Evolutionary conservation across 768 basidiomycete species (phyloP).

Genomic region (Termitomyces sp.): DNA sequence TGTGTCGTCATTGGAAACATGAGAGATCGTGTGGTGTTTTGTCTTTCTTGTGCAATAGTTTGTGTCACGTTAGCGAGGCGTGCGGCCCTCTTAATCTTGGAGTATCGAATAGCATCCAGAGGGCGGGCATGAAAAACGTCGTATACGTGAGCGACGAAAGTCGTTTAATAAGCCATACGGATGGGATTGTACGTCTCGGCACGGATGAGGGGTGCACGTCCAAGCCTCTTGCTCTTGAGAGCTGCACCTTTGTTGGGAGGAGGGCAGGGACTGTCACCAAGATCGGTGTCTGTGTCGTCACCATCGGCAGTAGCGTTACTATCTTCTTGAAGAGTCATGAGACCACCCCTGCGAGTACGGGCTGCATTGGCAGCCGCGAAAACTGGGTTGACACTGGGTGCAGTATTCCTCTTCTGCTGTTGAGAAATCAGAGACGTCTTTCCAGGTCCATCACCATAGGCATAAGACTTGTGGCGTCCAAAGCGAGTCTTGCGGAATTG

Average conservation of each 20-base stretch:
- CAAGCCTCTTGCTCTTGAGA: conserved; percentile 54
- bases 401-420: conserved; percentile 61
- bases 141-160: neutral
- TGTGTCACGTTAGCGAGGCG: conserved; percentile 8
- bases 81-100: conserved; percentile 1
- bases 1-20: conserved; percentile 11
- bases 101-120: neutral
- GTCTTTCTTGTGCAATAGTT: conserved; percentile 4
- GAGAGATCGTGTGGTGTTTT: conserved; percentile 11
- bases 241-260: conserved; percentile 56
- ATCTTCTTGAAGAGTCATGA: conserved; percentile 66
- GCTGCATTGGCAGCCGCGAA: conserved; percentile 71
- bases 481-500: conserved; percentile 89
- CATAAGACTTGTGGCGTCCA: conserved; percentile 85
- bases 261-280: conserved; percentile 87
- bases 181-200: conserved; percentile 68
- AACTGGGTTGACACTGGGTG: conserved; percentile 46
- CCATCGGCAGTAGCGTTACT: conserved; percentile 52
- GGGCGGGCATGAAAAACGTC: conserved; percentile 9
- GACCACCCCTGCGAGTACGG: conserved; percentile 49
- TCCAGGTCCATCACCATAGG: conserved; percentile 72
- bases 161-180: conserved; percentile 42
- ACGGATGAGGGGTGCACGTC: conserved; percentile 42
- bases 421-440: conserved; percentile 33
- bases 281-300: conserved; percentile 72